Base-by-base conservation (phyloP, 768 basidiomycete genomes). In the Aureoboletus auriporus region DNA sequence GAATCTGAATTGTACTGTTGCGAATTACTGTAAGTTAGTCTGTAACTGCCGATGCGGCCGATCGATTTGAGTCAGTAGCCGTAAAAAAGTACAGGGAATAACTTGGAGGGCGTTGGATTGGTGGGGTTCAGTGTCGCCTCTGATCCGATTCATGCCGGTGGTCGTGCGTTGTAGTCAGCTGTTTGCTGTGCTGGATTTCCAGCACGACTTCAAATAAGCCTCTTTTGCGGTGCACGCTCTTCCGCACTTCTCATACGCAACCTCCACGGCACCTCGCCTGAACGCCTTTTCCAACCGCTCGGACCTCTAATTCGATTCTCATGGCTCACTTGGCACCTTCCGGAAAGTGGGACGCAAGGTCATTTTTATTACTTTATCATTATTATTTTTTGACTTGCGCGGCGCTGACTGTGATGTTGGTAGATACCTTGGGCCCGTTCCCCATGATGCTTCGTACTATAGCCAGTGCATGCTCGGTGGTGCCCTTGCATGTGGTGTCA, bases 401-500 rank as follows among this genome's bases (percentile, higher is more conserved):
- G 36, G 46, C 40, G 16, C 27, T 55, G 44, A 50, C 20, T 14
- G n/a, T 45, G 45, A 26, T 31, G 41, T 44, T 36, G 42, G n/a
- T 47, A 87, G 86, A 65, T 76, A 75, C 58, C 63, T 77, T 50
- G 87, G 87, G 36, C 84, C 88, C 60, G 79, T 89, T 49, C 83
- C 83, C 51, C 88, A 90, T 63, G 86, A 90, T 60, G 30, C 71
- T 50, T 71, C 71, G 42, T 91, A 91, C 77, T 91, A 91, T 67
- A 67, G 82, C 65, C 90, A 92, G 71, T 88, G 84, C 68, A 84
- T 90, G 82, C 79, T 93, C 58, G 90, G 89, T 63, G 91, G 91
- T 80, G 75, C 75, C 45, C 77, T 93, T 55, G 90, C 91, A 16
- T 93, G 91, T 59, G 91, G 91, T 71, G 20, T 88, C 65, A 93